These are phyloP conservation scores for Ophiobolus disseminans DNA, from an alignment of 2,329 filamentous ascomycete genomes.

Conservation along the genomic window DNA sequence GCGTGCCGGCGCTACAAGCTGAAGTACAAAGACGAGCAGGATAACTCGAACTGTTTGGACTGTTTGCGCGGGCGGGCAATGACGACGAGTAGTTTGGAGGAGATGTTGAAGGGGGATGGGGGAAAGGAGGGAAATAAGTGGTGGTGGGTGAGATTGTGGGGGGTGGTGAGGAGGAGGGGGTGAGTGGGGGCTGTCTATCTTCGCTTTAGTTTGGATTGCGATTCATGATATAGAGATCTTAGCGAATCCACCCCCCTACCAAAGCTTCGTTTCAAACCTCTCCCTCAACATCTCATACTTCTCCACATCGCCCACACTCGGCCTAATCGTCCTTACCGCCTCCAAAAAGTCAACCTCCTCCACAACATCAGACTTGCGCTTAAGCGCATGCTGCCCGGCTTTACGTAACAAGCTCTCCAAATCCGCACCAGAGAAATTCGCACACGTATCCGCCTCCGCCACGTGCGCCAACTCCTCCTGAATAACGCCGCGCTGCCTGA, in stretches of 20 bases:
- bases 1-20: slow-evolving; percentile 12
- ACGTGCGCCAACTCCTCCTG: slow-evolving; percentile 66
- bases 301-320: slow-evolving; percentile 64
- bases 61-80: slow-evolving; percentile 13
- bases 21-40: slow-evolving; percentile 13
- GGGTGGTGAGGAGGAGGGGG: background rate
- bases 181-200: background rate
- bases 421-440: slow-evolving; percentile 78
- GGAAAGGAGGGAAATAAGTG: background rate
- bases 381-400: slow-evolving; percentile 65
- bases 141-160: background rate
- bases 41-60: slow-evolving; percentile 14
- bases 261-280: slow-evolving; percentile 50
- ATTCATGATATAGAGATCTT: too few species aligned
- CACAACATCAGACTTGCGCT: slow-evolving; percentile 54
- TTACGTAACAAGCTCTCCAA: slow-evolving; percentile 65
- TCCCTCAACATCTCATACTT: slow-evolving; percentile 64
- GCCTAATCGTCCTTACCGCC: slow-evolving; percentile 52
- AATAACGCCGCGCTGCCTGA: slow-evolving; percentile 57
- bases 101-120: background rate
- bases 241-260: slow-evolving; percentile 6
- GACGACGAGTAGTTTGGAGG: background rate
- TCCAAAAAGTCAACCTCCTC: slow-evolving; percentile 56
- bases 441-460: slow-evolving; percentile 70
- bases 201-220: background rate